Evolutionary conservation across 257 asterid genomes (phyloP), one percentile per base, ranked within the genome.

Genomic region (Solanum phureja): DNA sequence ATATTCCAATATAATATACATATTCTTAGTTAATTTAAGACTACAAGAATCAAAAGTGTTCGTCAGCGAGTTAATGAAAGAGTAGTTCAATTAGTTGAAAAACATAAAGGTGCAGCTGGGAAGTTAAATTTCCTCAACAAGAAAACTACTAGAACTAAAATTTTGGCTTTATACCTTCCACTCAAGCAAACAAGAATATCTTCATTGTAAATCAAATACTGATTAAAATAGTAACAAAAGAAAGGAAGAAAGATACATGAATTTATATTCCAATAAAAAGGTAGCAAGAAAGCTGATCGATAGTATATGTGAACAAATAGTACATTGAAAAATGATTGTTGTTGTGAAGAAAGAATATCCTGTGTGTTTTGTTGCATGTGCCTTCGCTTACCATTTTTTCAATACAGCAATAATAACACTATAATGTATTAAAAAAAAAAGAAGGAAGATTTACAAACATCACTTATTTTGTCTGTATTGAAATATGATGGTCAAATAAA

Each of bases 301-400:
- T 16, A 13, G 37, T 42, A 40, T 77, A 24, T 77, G 84, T 42
- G 37, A 77, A 13, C 8, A 42, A 24, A 42, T 90, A 49, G 91
- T 79, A 86, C 85, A 86, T 79, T 38, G 91, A 90, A 86, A 94
- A 87, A 93, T 93, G 96, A 90, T 87, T 92, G 93, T 88, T 87
- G 91, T 90, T 89, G 89, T 91, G 89, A 92, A 90, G 90, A 91
- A 88, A 83, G 92, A 91, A 89, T 88, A 91, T 87, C 87, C 90
- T 44, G 3, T 77, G 83, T 90, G 91, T 84, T 73, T 89, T 79
- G 85, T 74, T 87, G 88, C 64, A 27, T 42, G 29, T 90, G 75
- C 85, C 58, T 88, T 86, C 6, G 42, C 29, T 79, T 49, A 29
- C 7, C 44, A 49, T 86, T 83, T 91, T 91, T 89, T 91, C 90